phyloP scores from a whole-genome alignment of 495 filamentous ascomycete species.

The Glarea lozoyensis region DNA sequence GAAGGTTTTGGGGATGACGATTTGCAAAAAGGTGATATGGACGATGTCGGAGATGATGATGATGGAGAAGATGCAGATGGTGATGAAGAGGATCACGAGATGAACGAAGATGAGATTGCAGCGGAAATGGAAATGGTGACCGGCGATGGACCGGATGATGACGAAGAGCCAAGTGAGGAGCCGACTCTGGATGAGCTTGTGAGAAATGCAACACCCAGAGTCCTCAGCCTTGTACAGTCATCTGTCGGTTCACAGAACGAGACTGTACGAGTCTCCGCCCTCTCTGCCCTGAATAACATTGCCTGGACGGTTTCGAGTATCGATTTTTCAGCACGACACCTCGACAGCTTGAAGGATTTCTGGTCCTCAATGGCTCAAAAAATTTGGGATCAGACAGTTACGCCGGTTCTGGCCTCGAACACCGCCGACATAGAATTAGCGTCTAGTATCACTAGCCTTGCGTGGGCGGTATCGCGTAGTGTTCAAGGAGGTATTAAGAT shows the following conservation, averaged over 20 bases:
- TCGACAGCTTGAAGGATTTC: conserved; percentile 26
- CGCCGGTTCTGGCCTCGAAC: conserved; percentile 42
- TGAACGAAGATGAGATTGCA: conserved; percentile 37
- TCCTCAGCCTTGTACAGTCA: conserved; percentile 32
- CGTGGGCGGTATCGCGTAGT: conserved; percentile 49
- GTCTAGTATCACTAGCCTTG: conserved; percentile 45
- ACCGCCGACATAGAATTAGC: conserved; percentile 51
- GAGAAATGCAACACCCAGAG: conserved; percentile 36
- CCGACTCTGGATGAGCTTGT: conserved; percentile 39
- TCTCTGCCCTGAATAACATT: conserved; percentile 51
- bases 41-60: conserved; percentile 21
- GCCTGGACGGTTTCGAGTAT: conserved; percentile 47
- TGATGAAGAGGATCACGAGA: conserved; percentile 21
- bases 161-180: conserved; percentile 28
- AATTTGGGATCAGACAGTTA: conserved; percentile 43
- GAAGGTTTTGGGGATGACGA: conserved; percentile 23
- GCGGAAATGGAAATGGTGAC: conserved; percentile 51
- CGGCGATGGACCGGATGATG: conserved; percentile 31
- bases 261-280: conserved; percentile 32
- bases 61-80: conserved; percentile 20
- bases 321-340: conserved; percentile 28
- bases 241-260: conserved; percentile 15
- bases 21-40: conserved; percentile 24
- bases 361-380: conserved; percentile 41
- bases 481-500: conserved; percentile 38